Percentiles rank a stretch among this genome's conserved stretches.
These are phyloP conservation scores for Ophiocordyceps sinensis DNA, from an alignment of 2,329 filamentous ascomycete species.

Conservation along the genomic window DNA sequence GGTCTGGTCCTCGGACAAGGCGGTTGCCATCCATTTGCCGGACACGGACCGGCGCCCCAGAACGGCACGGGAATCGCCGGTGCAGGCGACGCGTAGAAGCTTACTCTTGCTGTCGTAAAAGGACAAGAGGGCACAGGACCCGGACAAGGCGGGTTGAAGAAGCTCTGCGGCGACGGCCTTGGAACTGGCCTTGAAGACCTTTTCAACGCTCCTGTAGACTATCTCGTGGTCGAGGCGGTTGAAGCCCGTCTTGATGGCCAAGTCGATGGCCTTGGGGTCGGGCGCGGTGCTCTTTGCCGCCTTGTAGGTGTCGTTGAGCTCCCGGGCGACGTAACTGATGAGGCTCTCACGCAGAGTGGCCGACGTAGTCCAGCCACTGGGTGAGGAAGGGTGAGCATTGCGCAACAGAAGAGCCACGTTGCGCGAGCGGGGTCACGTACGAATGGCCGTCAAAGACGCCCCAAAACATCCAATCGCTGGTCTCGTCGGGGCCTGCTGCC, in stretches of 20 bases:
- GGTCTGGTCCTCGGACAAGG: constrained; percentile 87
- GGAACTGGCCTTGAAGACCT: constrained; percentile 76
- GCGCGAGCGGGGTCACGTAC: constrained; percentile 32
- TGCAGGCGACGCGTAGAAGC: constrained; percentile 83
- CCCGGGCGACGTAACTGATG: constrained; percentile 82
- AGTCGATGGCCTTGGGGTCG: constrained; percentile 66
- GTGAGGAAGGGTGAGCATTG: background rate
- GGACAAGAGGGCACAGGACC: constrained; percentile 90
- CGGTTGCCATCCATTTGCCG: constrained; percentile 86
- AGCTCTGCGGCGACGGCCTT: constrained; percentile 86
- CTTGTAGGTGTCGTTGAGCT: constrained; percentile 87
- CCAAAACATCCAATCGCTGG: constrained; percentile 98
- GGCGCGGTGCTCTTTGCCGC: constrained; percentile 50
- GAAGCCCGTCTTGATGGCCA: constrained; percentile 87
- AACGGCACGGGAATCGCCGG: constrained; percentile 90
- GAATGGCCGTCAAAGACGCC: constrained; percentile 96
- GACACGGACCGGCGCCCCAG: constrained; percentile 63
- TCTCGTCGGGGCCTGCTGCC: constrained; percentile 23
- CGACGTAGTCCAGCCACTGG: constrained; percentile 91
- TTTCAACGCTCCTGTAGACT: constrained; percentile 81
- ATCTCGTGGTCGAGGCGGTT: constrained; percentile 84
- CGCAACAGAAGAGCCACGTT: constrained; percentile 5
- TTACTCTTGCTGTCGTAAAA: constrained; percentile 89
- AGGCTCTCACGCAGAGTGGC: constrained; percentile 86
- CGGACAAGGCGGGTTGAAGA: constrained; percentile 82